phyloP scores from a whole-genome alignment of 2,329 filamentous ascomycete species.

The Aspergillus unguis region DNA sequence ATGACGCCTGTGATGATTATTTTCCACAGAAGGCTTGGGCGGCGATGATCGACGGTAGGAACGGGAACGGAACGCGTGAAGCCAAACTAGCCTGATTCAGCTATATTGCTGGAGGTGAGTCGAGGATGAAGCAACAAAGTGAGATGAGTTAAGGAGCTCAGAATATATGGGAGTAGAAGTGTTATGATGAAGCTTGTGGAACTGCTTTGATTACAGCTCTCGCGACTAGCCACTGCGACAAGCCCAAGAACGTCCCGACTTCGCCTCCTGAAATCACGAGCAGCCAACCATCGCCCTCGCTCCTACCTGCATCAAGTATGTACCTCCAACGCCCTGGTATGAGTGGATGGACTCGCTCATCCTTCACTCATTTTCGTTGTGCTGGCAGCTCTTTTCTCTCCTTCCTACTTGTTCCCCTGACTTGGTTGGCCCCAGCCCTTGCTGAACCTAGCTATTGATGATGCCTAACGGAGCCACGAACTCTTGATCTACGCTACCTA shows the following conservation, averaged over 20 bases:
- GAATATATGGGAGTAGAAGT: background rate
- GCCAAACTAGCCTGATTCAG: slow-evolving; percentile 27
- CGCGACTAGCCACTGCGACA: background rate
- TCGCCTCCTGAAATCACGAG: slow-evolving; percentile 21
- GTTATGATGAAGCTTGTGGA: slow-evolving; percentile 14
- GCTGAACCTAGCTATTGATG: slow-evolving; percentile 2
- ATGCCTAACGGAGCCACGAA: slow-evolving; percentile 1
- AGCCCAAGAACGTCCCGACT: slow-evolving; percentile 13
- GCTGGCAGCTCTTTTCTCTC: slow-evolving; percentile 8
- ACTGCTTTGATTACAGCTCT: slow-evolving; percentile 11
- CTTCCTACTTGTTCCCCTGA: slow-evolving; percentile 5
- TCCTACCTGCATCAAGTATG: slow-evolving; percentile 14
- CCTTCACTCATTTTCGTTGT: background rate
- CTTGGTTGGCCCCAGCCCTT: slow-evolving; percentile 11
- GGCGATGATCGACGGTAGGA: slow-evolving; percentile 22
- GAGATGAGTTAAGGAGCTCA: background rate
- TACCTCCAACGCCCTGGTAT: slow-evolving; percentile 7
- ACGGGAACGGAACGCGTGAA: slow-evolving; percentile 27
- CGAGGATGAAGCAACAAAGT: background rate
- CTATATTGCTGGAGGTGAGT: slow-evolving; percentile 23
- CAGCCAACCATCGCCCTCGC: slow-evolving; percentile 17
- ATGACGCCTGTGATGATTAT: slow-evolving; percentile 17
- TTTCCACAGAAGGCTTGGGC: slow-evolving; percentile 21
- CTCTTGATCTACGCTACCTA: background rate
- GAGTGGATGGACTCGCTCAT: slow-evolving; percentile 4